Percentiles rank a stretch among this genome's conserved stretches.
Conservation (phyloP, 1,284 basidiomycete species). For the Puccinia hordei region DNA sequence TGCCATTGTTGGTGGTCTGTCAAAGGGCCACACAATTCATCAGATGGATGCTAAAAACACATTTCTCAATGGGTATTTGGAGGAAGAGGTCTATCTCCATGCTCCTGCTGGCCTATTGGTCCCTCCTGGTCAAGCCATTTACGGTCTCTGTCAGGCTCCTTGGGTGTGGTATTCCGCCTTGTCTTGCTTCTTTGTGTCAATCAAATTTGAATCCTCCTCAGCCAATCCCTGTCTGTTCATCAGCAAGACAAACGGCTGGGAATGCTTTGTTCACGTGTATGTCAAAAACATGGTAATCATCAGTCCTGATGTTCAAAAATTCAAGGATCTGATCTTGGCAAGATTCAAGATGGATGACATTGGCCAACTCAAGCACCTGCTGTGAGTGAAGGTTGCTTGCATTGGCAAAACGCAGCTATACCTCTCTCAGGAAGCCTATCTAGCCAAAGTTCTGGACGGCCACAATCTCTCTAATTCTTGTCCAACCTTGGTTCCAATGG, state of each 20-base stretch:
- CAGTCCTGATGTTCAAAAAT: conserved; percentile 2
- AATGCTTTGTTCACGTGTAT: conserved; percentile 15
- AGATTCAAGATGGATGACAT: conserved; percentile 21
- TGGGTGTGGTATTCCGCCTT: neutral
- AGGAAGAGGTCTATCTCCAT: too few species aligned
- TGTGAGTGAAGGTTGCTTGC: neutral
- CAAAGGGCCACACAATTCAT: neutral
- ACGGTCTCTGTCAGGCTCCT: conserved; percentile 20
- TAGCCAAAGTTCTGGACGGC: neutral
- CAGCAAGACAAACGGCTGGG: neutral
- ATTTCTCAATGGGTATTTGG: too few species aligned
- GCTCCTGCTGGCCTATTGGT: neutral
- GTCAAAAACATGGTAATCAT: conserved; percentile 24
- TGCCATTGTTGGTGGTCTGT: neutral
- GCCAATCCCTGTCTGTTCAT: conserved; percentile 25
- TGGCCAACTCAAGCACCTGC: neutral
- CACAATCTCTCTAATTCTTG: neutral
- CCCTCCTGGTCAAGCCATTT: neutral
- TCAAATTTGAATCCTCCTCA: conserved; percentile 1
- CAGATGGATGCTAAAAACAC: too few species aligned
- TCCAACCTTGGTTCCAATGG: neutral
- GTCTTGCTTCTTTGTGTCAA: neutral
- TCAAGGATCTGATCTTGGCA: conserved; percentile 17
- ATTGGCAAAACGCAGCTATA: neutral
- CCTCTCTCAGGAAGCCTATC: neutral